Percentiles rank a stretch among this genome's conserved stretches.
Conservation (phyloP, 2,329 filamentous ascomycete genomes). For the Pseudogymnoascus sp. region DNA sequence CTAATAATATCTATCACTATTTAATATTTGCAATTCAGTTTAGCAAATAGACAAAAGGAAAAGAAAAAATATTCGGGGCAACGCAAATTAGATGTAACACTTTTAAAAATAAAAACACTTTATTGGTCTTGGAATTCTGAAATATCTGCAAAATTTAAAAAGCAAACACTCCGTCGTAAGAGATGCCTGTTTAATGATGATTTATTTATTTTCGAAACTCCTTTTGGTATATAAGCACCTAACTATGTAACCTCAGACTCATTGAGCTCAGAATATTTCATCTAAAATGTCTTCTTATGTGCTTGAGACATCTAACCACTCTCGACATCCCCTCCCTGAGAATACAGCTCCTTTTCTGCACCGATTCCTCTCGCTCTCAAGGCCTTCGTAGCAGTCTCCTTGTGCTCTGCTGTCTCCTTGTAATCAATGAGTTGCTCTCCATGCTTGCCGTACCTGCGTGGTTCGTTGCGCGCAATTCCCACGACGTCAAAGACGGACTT, state of each 20-base stretch:
- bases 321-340: neutral
- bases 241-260: neutral
- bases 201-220: neutral
- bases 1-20: neutral
- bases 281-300: neutral
- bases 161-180: too few species aligned
- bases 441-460: slow-evolving; percentile 50
- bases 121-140: too few species aligned
- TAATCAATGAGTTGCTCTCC: slow-evolving; percentile 43
- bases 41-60: neutral
- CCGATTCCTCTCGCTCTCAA: neutral
- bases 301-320: neutral
- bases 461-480: slow-evolving; percentile 39
- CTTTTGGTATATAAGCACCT: neutral
- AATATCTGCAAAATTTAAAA: too few species aligned
- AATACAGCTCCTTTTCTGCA: neutral
- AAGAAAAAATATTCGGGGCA: neutral
- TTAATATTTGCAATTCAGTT: neutral
- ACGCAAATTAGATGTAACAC: neutral
- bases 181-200: neutral
- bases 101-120: too few species aligned
- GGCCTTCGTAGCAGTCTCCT: neutral
- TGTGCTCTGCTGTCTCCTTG: slow-evolving; percentile 24
- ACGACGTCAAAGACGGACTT: slow-evolving; percentile 38
- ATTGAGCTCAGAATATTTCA: neutral